These are phyloP conservation scores for Hyaloraphidium curvatum DNA, from an alignment of 192 early-diverging fungal species.

Conservation along the genomic window DNA sequence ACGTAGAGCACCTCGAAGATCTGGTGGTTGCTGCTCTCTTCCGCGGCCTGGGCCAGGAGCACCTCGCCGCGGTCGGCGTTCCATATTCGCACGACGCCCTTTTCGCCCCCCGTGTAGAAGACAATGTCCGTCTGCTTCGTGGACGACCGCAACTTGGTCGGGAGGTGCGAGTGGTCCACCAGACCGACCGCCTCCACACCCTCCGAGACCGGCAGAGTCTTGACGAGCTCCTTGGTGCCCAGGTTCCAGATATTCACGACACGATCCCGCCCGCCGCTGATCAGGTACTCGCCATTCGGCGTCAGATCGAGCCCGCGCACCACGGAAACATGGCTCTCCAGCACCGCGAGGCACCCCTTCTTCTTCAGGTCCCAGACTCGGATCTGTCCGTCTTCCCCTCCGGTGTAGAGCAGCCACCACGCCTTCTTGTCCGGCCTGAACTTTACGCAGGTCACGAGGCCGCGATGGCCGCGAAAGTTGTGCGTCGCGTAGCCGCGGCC, in stretches of 20 bases:
- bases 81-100: slow-evolving; percentile 69
- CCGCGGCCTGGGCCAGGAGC: slow-evolving; percentile 41
- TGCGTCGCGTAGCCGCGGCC: slow-evolving; percentile 84
- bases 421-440: slow-evolving; percentile 49
- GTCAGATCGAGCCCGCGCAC: slow-evolving; percentile 77
- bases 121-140: slow-evolving; percentile 21
- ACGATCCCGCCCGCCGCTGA: slow-evolving; percentile 77
- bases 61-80: slow-evolving; percentile 52
- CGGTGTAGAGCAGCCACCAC: slow-evolving; percentile 55
- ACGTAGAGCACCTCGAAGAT: slow-evolving; percentile 49
- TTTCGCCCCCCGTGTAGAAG: slow-evolving; percentile 74
- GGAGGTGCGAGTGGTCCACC: background rate
- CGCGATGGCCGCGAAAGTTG: slow-evolving; percentile 81
- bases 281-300: slow-evolving; percentile 39
- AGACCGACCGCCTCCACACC: slow-evolving; percentile 70
- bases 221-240: slow-evolving; percentile 31
- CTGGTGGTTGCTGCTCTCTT: slow-evolving; percentile 53
- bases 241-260: slow-evolving; percentile 83
- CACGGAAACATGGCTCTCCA: slow-evolving; percentile 74
- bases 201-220: slow-evolving; percentile 79
- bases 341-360: slow-evolving; percentile 46
- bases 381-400: slow-evolving; percentile 76
- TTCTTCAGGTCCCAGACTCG: slow-evolving; percentile 73
- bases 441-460: slow-evolving; percentile 63
- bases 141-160: slow-evolving; percentile 1